Evolutionary conservation across 768 basidiomycete species (phyloP).

Genomic region (Tricholoma furcatifolium): DNA sequence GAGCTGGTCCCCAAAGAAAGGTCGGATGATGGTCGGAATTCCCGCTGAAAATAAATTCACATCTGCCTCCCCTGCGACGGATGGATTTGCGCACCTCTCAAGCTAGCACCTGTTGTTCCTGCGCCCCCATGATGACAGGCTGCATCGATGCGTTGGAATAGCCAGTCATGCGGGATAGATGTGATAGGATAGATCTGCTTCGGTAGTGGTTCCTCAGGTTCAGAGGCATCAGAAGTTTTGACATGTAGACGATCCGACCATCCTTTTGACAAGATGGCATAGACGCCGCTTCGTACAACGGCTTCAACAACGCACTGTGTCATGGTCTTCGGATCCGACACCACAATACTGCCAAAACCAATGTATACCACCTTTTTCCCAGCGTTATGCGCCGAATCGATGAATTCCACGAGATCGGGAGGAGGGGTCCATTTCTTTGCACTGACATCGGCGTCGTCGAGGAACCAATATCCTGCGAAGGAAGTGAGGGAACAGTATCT

Average conservation of each 20-base stretch:
- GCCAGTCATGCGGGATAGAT: conserved; percentile 93
- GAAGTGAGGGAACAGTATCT: neutral
- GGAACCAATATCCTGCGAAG: conserved; percentile 90
- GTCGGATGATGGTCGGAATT: conserved; percentile 92
- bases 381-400: conserved; percentile 68
- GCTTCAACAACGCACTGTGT: conserved; percentile 90
- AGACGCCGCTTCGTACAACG: conserved; percentile 80
- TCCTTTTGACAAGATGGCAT: conserved; percentile 94
- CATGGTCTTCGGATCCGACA: conserved; percentile 91
- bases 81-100: conserved; percentile 63
- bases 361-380: conserved; percentile 95
- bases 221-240: conserved; percentile 57
- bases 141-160: conserved; percentile 92
- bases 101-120: conserved; percentile 92
- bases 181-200: conserved; percentile 80
- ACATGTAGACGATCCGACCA: conserved; percentile 90
- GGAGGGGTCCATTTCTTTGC: conserved; percentile 90
- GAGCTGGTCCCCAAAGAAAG: conserved; percentile 98
- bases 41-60: conserved; percentile 52
- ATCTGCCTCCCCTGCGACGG: neutral
- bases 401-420: conserved; percentile 74
- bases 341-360: conserved; percentile 96
- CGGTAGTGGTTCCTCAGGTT: conserved; percentile 70
- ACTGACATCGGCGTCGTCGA: conserved; percentile 89
- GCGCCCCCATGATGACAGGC: conserved; percentile 98